Evolutionary conservation across 306 rosid genomes (phyloP).

Genomic region (Rosa rugosa): DNA sequence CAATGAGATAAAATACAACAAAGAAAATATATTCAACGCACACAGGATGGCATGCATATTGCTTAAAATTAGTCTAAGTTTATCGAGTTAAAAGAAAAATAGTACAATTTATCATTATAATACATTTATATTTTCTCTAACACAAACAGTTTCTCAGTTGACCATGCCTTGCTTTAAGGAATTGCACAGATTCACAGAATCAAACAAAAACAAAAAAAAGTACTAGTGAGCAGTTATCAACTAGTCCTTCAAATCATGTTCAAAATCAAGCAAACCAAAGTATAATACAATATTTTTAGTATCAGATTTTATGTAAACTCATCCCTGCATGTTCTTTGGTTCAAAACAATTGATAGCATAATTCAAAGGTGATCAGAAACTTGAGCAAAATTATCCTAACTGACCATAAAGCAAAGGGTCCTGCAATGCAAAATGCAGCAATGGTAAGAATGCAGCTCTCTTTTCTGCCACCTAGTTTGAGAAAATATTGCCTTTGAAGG

Average conservation of each 20-base stretch:
- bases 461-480: neutral
- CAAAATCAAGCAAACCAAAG: neutral
- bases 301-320: neutral
- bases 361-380: neutral
- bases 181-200: no score
- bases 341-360: neutral
- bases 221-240: neutral
- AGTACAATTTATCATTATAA: neutral
- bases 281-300: neutral
- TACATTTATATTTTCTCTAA: neutral
- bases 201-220: no score
- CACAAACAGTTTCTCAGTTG: neutral
- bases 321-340: neutral
- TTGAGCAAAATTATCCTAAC: neutral
- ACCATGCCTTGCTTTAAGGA: no score
- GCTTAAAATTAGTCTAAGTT: neutral
- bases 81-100: neutral
- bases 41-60: neutral
- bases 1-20: neutral
- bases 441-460: slow-evolving; percentile 6
- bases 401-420: neutral
- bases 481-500: neutral
- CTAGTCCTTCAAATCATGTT: neutral
- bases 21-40: neutral
- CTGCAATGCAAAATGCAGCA: neutral